phyloP scores from a whole-genome alignment of 2,329 filamentous ascomycete genomes.

The Nothophoma quercina region DNA sequence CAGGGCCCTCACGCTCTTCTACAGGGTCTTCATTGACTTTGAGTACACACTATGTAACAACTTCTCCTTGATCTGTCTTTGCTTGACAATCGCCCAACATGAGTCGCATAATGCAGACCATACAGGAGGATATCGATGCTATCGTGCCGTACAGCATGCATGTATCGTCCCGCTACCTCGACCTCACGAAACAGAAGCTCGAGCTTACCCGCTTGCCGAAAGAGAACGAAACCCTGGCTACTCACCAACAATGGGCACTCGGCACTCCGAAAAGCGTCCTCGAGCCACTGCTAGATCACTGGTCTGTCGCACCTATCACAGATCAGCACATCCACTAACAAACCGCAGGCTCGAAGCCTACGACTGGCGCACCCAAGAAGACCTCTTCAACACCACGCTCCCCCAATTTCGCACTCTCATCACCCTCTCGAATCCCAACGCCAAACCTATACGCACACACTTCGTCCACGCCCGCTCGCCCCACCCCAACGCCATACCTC shows the following conservation, averaged over 20 bases:
- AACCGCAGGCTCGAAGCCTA: conserved; percentile 66
- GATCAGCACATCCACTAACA: no score
- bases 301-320: no score
- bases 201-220: conserved; percentile 38
- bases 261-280: conserved; percentile 66
- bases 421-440: conserved; percentile 26
- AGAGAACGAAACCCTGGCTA: not conserved
- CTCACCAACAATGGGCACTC: conserved; percentile 55
- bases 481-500: conserved; percentile 63
- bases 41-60: conserved; percentile 5
- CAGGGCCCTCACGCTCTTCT: not conserved
- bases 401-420: conserved; percentile 71
- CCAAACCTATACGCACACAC: conserved; percentile 62
- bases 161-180: conserved; percentile 70
- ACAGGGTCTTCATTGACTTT: not conserved
- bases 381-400: conserved; percentile 63
- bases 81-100: not conserved
- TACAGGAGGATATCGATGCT: conserved; percentile 24
- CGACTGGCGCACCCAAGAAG: conserved; percentile 69
- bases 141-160: conserved; percentile 46
- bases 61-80: not conserved
- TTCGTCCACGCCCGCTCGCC: conserved; percentile 69
- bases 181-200: conserved; percentile 72
- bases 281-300: conserved; percentile 71
- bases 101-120: conserved; percentile 4